These are phyloP conservation scores for Plasmodium reichenowi DNA, from an alignment of 169 alveolate genomes.

Conservation along the genomic window DNA sequence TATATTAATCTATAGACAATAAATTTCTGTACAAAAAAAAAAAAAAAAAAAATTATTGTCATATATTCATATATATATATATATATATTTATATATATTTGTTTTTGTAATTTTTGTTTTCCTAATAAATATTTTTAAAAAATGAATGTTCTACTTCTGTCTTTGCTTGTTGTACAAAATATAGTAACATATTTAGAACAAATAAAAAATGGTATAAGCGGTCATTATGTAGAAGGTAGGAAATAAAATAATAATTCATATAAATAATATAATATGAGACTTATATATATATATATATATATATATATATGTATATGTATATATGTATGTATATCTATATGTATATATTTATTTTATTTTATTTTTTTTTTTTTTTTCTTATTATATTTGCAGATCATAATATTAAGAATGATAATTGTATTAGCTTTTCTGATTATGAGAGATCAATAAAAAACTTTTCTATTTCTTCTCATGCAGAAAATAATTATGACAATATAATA, in stretches of 20 bases:
- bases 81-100: neutral
- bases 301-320: neutral
- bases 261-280: neutral
- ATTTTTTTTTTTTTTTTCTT: too few species aligned
- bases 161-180: conserved; percentile 44
- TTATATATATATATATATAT: neutral
- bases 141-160: conserved; percentile 58
- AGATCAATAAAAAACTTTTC: too few species aligned
- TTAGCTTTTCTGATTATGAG: too few species aligned
- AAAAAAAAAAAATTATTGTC: neutral
- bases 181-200: conserved; percentile 34
- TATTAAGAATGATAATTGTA: too few species aligned
- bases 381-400: too few species aligned
- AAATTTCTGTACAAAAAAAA: neutral
- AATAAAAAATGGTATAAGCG: conserved; percentile 28
- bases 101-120: conserved; percentile 20
- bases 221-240: conserved; percentile 24
- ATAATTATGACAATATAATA: too few species aligned
- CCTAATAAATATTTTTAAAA: conserved; percentile 1
- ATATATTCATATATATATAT: neutral
- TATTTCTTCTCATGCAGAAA: too few species aligned
- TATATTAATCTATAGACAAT: neutral
- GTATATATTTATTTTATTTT: neutral
- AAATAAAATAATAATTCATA: neutral
- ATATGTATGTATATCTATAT: neutral